phyloP scores from a whole-genome alignment of 768 basidiomycete species.

The Lyophyllum atratum region DNA sequence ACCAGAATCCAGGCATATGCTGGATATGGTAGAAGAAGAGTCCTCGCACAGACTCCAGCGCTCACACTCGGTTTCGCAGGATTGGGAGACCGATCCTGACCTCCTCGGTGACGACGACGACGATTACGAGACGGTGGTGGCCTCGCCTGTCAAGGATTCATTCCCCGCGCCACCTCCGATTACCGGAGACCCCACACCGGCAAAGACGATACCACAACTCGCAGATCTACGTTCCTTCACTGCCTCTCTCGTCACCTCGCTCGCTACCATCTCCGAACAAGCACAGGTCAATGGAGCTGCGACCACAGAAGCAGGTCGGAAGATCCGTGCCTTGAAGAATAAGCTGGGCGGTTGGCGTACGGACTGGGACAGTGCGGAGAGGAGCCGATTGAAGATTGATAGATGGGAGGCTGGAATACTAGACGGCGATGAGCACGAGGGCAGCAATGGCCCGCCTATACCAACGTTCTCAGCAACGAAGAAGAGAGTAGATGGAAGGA shows the following conservation, averaged over 20 bases:
- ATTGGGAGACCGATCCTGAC: conserved; percentile 66
- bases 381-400: conserved; percentile 74
- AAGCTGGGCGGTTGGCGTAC: conserved; percentile 77
- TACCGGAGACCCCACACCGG: conserved; percentile 54
- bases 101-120: conserved; percentile 52
- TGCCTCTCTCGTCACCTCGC: conserved; percentile 69
- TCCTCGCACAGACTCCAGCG: conserved; percentile 24
- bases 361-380: conserved; percentile 86
- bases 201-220: conserved; percentile 64
- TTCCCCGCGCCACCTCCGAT: conserved; percentile 54
- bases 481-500: conserved; percentile 66
- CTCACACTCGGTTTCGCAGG: conserved; percentile 36
- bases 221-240: conserved; percentile 74
- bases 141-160: conserved; percentile 59
- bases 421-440: conserved; percentile 38
- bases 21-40: conserved; percentile 43
- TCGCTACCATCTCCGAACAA: conserved; percentile 81
- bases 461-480: conserved; percentile 27
- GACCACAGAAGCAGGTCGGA: conserved; percentile 83
- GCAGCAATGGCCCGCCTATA: conserved; percentile 24
- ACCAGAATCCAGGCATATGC: conserved; percentile 20
- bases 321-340: conserved; percentile 84
- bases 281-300: conserved; percentile 87
- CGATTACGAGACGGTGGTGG: conserved; percentile 40
- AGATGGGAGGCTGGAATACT: conserved; percentile 73